phyloP scores from a whole-genome alignment of 208 protist species.

The Trypanosoma scelopori region DNA sequence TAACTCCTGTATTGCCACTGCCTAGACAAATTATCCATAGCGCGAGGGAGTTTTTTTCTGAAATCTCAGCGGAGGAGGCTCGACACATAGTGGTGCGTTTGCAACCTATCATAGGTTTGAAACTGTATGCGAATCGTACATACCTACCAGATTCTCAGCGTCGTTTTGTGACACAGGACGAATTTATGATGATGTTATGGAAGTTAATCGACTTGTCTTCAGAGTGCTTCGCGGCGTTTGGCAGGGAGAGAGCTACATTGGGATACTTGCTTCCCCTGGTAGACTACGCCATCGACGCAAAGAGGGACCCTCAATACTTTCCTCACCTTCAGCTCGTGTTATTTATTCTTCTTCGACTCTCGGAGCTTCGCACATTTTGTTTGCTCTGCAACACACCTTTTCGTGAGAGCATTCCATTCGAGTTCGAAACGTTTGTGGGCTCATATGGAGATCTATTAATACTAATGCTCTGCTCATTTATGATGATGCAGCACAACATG shows the following conservation, averaged over 20 bases:
- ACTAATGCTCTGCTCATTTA: slow-evolving; percentile 57
- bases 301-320: slow-evolving; percentile 34
- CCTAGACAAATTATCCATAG: slow-evolving; percentile 53
- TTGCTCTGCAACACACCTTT: slow-evolving; percentile 78
- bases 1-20: not conserved
- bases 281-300: slow-evolving; percentile 70
- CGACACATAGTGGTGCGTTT: slow-evolving; percentile 51
- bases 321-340: slow-evolving; percentile 76
- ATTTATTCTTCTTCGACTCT: slow-evolving; percentile 81
- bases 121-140: slow-evolving; percentile 60
- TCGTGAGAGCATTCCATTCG: slow-evolving; percentile 43
- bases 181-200: slow-evolving; percentile 88
- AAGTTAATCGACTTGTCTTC: slow-evolving; percentile 77
- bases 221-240: slow-evolving; percentile 49
- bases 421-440: slow-evolving; percentile 39
- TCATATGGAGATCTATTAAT: slow-evolving; percentile 89
- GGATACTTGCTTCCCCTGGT: slow-evolving; percentile 75
- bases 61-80: slow-evolving; percentile 75
- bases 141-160: slow-evolving; percentile 74
- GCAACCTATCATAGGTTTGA: slow-evolving; percentile 52
- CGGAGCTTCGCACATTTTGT: slow-evolving; percentile 69
- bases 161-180: slow-evolving; percentile 51
- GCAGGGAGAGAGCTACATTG: slow-evolving; percentile 36
- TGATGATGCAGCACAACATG: slow-evolving; percentile 43
- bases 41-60: slow-evolving; percentile 53